Conservation (phyloP, 257 asterid genomes). For the Solanum tarapatanum region DNA sequence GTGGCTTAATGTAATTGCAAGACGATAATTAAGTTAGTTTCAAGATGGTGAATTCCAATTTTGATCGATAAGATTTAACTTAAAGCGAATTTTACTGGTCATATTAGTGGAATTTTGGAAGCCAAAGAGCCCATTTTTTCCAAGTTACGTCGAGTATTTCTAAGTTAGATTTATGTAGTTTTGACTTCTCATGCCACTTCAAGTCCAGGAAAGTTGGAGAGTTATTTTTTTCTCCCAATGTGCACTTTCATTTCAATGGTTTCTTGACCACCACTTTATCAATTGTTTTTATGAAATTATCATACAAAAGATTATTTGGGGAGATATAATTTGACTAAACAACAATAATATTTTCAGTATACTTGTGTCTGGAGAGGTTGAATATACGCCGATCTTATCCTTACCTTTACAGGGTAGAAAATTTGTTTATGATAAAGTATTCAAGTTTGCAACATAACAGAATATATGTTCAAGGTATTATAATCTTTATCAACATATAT, state of each 20-base stretch:
- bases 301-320: neutral
- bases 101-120: neutral
- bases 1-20: neutral
- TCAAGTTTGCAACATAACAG: neutral
- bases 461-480: neutral
- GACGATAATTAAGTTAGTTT: neutral
- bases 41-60: neutral
- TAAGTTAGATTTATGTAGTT: neutral
- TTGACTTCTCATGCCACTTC: neutral
- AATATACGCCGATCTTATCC: accelerated
- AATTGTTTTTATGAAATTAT: neutral
- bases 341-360: neutral
- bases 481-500: neutral
- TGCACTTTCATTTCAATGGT: neutral
- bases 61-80: neutral
- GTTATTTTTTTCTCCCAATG: neutral
- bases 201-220: neutral
- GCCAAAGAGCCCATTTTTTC: neutral
- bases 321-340: neutral
- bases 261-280: neutral
- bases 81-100: neutral
- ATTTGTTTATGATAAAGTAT: neutral
- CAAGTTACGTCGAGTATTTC: neutral
- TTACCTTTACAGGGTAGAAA: neutral
- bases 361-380: accelerated